Percentiles rank a stretch among this genome's conserved stretches.
phyloP scores from a whole-genome alignment of 345 rosid genomes.

The Conringia planisiliqua region DNA sequence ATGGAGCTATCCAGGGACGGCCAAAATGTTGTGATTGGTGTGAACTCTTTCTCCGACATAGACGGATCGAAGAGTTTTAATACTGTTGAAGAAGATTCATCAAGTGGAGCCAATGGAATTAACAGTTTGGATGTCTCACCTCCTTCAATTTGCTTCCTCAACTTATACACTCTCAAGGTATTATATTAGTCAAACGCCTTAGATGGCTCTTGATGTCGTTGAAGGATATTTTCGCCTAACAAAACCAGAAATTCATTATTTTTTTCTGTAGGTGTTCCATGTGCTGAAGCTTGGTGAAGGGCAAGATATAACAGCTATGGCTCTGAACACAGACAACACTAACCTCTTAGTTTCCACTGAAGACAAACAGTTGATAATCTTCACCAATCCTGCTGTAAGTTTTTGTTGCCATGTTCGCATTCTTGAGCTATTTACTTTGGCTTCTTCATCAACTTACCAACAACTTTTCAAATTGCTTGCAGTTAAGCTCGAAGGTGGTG shows the following conservation, averaged over 20 bases:
- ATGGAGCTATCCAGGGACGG: constrained; percentile 83
- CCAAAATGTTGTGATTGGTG: constrained; percentile 58
- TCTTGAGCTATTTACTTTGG: background rate
- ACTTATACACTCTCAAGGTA: constrained; percentile 86
- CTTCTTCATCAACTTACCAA: background rate
- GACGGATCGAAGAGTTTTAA: constrained; percentile 32
- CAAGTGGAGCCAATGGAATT: constrained; percentile 32
- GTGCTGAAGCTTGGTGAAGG: constrained; percentile 61
- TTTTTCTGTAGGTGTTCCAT: constrained; percentile 62
- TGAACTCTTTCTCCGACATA: constrained; percentile 43
- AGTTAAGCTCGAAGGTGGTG: constrained; percentile 78
- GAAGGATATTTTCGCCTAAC: background rate
- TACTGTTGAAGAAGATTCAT: constrained; percentile 38
- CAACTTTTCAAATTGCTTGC: constrained; percentile 22
- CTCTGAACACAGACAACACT: constrained; percentile 72
- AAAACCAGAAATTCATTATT: background rate
- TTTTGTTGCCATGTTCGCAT: constrained; percentile 17
- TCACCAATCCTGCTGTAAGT: constrained; percentile 89
- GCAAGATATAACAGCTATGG: constrained; percentile 78
- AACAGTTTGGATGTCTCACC: constrained; percentile 45
- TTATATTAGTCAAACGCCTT: background rate
- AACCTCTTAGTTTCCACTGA: constrained; percentile 86
- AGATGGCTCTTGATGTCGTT: constrained; percentile 1
- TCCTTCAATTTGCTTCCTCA: constrained; percentile 80
- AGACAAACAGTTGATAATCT: constrained; percentile 81